These are phyloP conservation scores for Ophiostoma pallidulum DNA, from an alignment of 2,329 filamentous ascomycete genomes.

Conservation along the genomic window DNA sequence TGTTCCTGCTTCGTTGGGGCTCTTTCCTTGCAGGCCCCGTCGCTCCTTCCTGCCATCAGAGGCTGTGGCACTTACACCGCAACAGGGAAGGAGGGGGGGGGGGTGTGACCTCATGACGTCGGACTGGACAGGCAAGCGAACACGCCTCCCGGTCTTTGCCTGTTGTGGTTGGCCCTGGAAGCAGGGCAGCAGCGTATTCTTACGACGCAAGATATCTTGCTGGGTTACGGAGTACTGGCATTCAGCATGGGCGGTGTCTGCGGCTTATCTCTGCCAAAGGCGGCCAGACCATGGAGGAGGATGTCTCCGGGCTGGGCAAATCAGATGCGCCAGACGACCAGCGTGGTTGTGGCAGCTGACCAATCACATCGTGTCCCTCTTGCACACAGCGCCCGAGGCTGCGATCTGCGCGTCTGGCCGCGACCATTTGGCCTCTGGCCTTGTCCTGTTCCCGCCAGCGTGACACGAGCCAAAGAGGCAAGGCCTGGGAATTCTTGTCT, in stretches of 20 bases:
- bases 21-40: background rate
- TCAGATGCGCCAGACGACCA: constrained; percentile 12
- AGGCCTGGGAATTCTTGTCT: no score
- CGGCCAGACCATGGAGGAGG: background rate
- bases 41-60: no score
- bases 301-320: constrained; percentile 8
- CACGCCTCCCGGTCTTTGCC: background rate
- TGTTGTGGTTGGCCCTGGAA: no score
- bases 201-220: no score
- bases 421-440: no score
- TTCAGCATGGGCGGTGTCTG: background rate
- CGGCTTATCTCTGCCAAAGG: background rate
- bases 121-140: background rate
- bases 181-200: no score
- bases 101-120: no score
- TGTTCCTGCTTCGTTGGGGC: background rate
- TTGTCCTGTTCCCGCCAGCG: no score
- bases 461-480: no score
- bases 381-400: constrained; percentile 11
- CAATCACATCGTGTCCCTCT: constrained; percentile 7
- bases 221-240: no score
- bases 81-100: no score
- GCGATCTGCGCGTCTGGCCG: background rate
- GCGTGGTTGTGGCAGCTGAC: constrained; percentile 5
- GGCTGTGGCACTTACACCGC: background rate